Evolutionary conservation across 2,329 filamentous ascomycete genomes (phyloP).

Genomic region (Ceratocystis huliohia): DNA sequence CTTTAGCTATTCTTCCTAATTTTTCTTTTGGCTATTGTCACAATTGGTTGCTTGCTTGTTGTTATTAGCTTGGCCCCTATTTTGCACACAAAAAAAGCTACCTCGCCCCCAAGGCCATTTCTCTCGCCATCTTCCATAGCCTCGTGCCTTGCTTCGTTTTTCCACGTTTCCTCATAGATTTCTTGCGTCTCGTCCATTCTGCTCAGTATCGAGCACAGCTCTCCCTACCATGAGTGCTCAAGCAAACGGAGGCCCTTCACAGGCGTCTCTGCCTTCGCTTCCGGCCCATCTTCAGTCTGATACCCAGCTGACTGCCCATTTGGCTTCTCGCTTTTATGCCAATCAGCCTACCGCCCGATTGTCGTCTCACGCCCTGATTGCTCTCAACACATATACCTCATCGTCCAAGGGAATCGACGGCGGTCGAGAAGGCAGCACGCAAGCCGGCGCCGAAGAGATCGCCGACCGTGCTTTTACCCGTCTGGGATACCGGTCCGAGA

Average conservation of each 20-base stretch:
- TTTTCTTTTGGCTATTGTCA: neutral
- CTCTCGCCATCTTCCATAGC: neutral
- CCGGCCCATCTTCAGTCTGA: constrained; percentile 72
- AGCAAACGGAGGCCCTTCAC: constrained; percentile 29
- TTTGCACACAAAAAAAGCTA: neutral
- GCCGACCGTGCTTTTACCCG: constrained; percentile 75
- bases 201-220: constrained; percentile 1
- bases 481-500: constrained; percentile 77
- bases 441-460: constrained; percentile 84
- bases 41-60: neutral
- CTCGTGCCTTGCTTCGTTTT: neutral
- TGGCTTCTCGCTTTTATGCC: constrained; percentile 84
- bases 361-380: constrained; percentile 82
- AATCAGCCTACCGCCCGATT: constrained; percentile 76
- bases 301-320: constrained; percentile 66
- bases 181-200: too few relatives aligned
- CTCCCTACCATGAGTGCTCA: constrained; percentile 45
- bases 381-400: constrained; percentile 87
- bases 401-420: constrained; percentile 83
- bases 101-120: neutral
- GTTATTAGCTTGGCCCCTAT: neutral
- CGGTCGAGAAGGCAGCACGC: constrained; percentile 78
- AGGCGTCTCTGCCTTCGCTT: constrained; percentile 76
- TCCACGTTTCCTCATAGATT: neutral
- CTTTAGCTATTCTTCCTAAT: neutral